phyloP scores from a whole-genome alignment of 2,329 filamentous ascomycete genomes.

The Xylariaceae sp. region DNA sequence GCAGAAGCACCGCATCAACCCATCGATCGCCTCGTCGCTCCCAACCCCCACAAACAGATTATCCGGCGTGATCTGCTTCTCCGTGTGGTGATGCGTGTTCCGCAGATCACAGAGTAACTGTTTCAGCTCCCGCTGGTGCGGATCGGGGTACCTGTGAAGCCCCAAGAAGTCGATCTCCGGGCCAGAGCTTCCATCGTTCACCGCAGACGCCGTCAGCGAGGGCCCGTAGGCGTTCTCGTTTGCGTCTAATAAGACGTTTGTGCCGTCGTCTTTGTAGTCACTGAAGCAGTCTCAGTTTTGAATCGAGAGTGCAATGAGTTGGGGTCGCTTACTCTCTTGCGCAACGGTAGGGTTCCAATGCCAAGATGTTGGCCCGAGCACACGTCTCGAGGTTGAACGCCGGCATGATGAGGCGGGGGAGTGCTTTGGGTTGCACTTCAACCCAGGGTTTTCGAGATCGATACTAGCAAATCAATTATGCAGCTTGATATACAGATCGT shows the following conservation, averaged over 20 bases:
- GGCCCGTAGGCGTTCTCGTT: conserved; percentile 98
- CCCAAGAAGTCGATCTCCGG: conserved; percentile 73
- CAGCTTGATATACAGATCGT: neutral
- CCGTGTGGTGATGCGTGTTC: conserved; percentile 79
- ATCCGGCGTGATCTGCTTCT: conserved; percentile 68
- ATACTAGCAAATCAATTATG: neutral
- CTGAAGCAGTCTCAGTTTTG: conserved; percentile 46
- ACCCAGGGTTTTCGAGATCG: neutral
- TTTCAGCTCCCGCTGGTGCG: conserved; percentile 87
- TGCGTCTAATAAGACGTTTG: conserved; percentile 91
- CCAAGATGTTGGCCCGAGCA: conserved; percentile 73
- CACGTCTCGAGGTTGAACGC: conserved; percentile 73
- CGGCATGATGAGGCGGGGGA: conserved; percentile 42
- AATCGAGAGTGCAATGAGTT: conserved; percentile 3
- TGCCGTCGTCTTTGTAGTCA: conserved; percentile 98
- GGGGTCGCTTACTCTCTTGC: conserved; percentile 67
- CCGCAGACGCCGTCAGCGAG: conserved; percentile 57
- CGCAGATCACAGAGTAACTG: conserved; percentile 81
- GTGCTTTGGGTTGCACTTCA: neutral
- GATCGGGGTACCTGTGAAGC: conserved; percentile 93
- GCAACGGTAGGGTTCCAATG: conserved; percentile 76
- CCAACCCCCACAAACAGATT: conserved; percentile 95
- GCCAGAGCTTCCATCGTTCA: conserved; percentile 33
- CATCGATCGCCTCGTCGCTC: conserved; percentile 95
- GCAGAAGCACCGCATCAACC: conserved; percentile 90